Percentiles rank a stretch among this genome's conserved stretches.
phyloP scores from a whole-genome alignment of 352 stramenopile species.

The Pythium apleroticum region DNA sequence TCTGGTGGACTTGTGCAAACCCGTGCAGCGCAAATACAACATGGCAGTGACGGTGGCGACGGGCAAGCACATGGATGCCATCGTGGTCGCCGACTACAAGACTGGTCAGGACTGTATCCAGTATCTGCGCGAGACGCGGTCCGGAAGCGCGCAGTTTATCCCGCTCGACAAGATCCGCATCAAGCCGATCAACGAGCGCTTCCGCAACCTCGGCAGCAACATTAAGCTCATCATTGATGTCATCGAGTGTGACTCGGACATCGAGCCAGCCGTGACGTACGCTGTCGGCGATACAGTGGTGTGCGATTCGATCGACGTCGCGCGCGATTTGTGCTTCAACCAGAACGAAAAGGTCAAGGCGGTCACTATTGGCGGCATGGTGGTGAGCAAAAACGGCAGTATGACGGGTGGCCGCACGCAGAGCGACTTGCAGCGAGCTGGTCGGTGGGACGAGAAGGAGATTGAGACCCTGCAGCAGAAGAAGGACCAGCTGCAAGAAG shows the following conservation, averaged over 20 bases:
- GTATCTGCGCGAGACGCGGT: conserved; percentile 95
- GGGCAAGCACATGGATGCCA: conserved; percentile 97
- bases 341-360: conserved; percentile 87
- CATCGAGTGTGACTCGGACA: conserved; percentile 92
- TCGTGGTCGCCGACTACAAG: conserved; percentile 79
- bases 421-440: conserved; percentile 79
- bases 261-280: conserved; percentile 94
- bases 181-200: conserved; percentile 92
- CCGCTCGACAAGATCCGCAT: conserved; percentile 94
- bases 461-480: conserved; percentile 81
- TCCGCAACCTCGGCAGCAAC: conserved; percentile 87
- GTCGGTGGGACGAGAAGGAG: conserved; percentile 93
- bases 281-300: conserved; percentile 96
- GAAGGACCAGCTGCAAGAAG: conserved; percentile 80
- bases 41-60: conserved; percentile 96
- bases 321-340: conserved; percentile 81
- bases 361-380: conserved; percentile 93
- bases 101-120: conserved; percentile 86
- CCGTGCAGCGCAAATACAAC: conserved; percentile 96
- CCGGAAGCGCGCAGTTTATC: conserved; percentile 96
- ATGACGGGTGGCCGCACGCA: conserved; percentile 96
- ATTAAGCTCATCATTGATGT: conserved; percentile 96
- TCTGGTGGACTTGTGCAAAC: conserved; percentile 97
- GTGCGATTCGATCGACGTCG: conserved; percentile 94
- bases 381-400: conserved; percentile 97